These are phyloP conservation scores for Dryas alaskensis DNA, from an alignment of 306 rosid species.

Conservation along the genomic window DNA sequence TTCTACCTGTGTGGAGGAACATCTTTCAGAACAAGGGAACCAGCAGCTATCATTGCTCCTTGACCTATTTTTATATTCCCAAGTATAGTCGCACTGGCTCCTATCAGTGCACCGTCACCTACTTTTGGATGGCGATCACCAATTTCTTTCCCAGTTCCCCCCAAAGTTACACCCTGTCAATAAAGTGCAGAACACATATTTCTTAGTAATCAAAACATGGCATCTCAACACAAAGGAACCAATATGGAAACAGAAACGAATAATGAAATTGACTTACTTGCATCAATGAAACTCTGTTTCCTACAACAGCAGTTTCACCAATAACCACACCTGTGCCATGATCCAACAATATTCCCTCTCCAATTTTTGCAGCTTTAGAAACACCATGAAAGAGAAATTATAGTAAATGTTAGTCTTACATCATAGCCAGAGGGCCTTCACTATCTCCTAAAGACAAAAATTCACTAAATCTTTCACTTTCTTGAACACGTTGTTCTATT, in stretches of 20 bases:
- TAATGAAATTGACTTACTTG: slow-evolving; percentile 60
- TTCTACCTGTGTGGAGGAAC: slow-evolving; percentile 74
- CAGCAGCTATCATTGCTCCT: slow-evolving; percentile 87
- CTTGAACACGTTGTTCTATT: background rate
- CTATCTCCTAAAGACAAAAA: slow-evolving; percentile 14
- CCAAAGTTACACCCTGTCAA: slow-evolving; percentile 83
- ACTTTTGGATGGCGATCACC: slow-evolving; percentile 95
- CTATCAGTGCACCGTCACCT: slow-evolving; percentile 86
- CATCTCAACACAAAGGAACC: background rate
- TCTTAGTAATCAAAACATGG: background rate
- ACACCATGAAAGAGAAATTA: slow-evolving; percentile 2
- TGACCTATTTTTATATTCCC: slow-evolving; percentile 83
- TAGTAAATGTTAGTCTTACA: slow-evolving; percentile 23
- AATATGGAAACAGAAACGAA: slow-evolving; percentile 9
- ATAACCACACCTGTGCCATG: slow-evolving; percentile 95
- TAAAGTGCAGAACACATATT: background rate
- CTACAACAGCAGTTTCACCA: slow-evolving; percentile 93
- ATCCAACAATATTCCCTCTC: slow-evolving; percentile 94
- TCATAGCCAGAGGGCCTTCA: slow-evolving; percentile 24
- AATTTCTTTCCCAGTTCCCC: slow-evolving; percentile 81
- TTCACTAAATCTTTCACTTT: background rate
- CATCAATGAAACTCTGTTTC: slow-evolving; percentile 95
- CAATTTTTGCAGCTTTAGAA: slow-evolving; percentile 78
- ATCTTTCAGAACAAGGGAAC: slow-evolving; percentile 80
- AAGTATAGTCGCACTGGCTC: slow-evolving; percentile 80